A percentile compares a stretch with the other conserved stretches of the same genome.
These are phyloP conservation scores for Stephania japonica DNA, from an alignment of 164 flowering plant genomes.

Conservation along the genomic window DNA sequence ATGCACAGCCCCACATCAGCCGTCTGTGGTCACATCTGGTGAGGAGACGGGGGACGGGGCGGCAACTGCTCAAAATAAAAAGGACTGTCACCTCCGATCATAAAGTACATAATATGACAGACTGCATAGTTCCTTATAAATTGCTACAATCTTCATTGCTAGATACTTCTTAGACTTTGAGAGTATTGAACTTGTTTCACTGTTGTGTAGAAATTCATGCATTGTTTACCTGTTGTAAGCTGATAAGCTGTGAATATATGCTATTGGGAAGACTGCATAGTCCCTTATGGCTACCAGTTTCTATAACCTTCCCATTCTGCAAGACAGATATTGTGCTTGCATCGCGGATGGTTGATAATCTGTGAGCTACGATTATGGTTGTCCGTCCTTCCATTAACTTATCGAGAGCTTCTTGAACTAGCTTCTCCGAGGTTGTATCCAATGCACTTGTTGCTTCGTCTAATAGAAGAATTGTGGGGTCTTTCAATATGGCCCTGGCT, in stretches of 20 bases:
- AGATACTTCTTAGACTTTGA: background rate
- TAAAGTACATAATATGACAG: no score
- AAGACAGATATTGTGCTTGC: conserved; percentile 51
- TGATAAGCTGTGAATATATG: conserved; percentile 44
- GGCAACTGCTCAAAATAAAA: no score
- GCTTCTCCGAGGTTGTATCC: conserved; percentile 49
- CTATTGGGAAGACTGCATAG: conserved; percentile 31
- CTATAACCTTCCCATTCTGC: conserved; percentile 46
- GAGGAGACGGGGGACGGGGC: no score
- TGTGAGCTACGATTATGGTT: conserved; percentile 55
- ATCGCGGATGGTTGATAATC: conserved; percentile 42
- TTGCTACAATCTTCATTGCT: background rate
- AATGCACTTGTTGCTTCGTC: conserved; percentile 65
- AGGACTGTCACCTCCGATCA: no score
- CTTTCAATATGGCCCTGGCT: conserved; percentile 54
- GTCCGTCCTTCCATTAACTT: conserved; percentile 51
- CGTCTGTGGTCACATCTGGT: no score
- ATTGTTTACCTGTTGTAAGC: conserved; percentile 23
- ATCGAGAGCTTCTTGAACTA: conserved; percentile 63
- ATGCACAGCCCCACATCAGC: no score
- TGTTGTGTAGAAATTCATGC: background rate
- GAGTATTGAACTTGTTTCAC: background rate
- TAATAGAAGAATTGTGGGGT: conserved; percentile 39
- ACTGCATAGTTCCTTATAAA: no score
- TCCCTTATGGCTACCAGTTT: conserved; percentile 49